Evolutionary conservation across 148 eudicot genomes (phyloP).

Genomic region (Chenopodium quinoa): DNA sequence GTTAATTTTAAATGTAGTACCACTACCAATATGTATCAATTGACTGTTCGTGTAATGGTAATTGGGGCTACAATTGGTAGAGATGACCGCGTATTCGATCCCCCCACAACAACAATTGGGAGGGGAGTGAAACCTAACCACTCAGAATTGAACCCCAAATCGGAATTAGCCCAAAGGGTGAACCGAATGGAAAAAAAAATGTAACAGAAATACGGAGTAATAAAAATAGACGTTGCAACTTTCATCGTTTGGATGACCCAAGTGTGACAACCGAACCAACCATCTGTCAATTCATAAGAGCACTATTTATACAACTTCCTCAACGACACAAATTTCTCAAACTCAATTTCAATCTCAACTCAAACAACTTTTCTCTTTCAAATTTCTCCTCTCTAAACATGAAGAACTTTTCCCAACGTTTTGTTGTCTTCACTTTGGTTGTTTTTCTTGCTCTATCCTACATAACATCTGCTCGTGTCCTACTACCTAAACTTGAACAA

Average conservation of each 20-base stretch:
- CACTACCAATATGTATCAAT: background rate
- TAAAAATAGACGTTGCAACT: background rate
- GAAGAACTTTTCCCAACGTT: background rate
- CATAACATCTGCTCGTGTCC: constrained; percentile 15
- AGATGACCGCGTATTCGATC: too few relatives aligned
- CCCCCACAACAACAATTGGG: too few relatives aligned
- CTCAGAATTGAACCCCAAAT: too few relatives aligned
- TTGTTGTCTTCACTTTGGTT: background rate
- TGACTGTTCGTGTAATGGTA: too few relatives aligned
- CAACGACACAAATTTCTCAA: background rate
- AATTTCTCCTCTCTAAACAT: background rate
- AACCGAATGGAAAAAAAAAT: too few relatives aligned
- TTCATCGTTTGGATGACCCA: background rate
- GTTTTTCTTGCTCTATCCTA: background rate
- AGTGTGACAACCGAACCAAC: constrained; percentile 16
- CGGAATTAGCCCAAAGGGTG: too few relatives aligned
- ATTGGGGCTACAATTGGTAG: too few relatives aligned
- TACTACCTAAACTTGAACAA: background rate
- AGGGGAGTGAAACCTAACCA: too few relatives aligned
- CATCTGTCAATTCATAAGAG: constrained; percentile 8
- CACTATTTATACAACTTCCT: background rate
- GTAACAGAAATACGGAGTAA: background rate
- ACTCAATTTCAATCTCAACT: background rate
- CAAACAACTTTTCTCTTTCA: background rate
- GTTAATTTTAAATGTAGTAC: background rate